Evolutionary conservation across 805 yeast species (phyloP), one percentile per base, ranked within the genome.

Genomic region (Candida ortonii): DNA sequence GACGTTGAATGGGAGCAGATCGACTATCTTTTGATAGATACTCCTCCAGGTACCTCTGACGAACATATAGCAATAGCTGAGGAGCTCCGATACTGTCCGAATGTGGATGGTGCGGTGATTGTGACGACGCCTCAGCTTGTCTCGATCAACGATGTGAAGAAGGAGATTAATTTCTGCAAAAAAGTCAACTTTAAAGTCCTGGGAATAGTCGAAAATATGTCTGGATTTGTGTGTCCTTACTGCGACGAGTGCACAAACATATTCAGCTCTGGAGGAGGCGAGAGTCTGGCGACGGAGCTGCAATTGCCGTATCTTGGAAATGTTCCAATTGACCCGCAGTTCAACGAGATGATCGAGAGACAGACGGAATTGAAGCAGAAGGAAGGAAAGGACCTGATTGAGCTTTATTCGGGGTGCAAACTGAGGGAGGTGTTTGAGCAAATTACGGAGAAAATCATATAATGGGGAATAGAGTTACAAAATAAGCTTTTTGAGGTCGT

Each of bases 31-130:
- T 62, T 93, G 20, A 88, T 93, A 5, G 99, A 93, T 57, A 93
- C 99, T 0, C 99, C 99, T 1, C 99, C 99, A 0, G 99, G 99
- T 0, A 93, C 99, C 0, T 84, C 96, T 0, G 99, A 93, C 60
- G 99, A 93, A 57, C 99, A 93, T 57, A 93, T 93, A 23, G 88
- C 96, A 4, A 83, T 94, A 23, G 97, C 97, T 5, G 97, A 93
- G 54, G 95, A 88, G 58, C 68, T 93, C 25, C 63, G 82, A 37
- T 71, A 63, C 55, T 61, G 67, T 45, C 78, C 79, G 1, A 69
- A 70, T 17, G 87, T 90, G 2, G 96, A 87, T 49, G 97, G 97
- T 0, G 96, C 96, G 1, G 80, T 93, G 0, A 75, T 93, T 2
- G 99, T 93, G 6, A 93, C 98, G 0, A 93, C 98, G 0, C 98